Evolutionary conservation across 495 filamentous ascomycete genomes (phyloP).

Genomic region (Neurospora sp.): DNA sequence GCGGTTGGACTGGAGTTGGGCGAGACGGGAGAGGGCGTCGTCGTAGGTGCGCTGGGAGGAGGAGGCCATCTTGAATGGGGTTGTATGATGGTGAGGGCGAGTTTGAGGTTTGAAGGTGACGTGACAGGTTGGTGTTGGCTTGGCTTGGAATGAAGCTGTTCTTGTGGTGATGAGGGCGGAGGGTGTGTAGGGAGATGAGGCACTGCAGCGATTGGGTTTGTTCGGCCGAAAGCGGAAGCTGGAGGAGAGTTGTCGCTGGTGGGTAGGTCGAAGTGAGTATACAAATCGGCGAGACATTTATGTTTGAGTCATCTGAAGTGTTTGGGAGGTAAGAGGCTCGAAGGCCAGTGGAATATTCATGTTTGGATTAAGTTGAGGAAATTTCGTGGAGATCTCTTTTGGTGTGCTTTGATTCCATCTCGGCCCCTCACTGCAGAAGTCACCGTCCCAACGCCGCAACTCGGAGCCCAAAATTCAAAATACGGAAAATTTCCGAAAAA

Average conservation of each 20-base stretch:
- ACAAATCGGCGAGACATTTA: not conserved
- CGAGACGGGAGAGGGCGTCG: slow-evolving; percentile 41
- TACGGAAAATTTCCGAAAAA: not conserved
- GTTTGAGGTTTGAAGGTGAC: not conserved
- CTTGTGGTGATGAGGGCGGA: not conserved
- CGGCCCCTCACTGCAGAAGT: not conserved
- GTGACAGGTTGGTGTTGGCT: not conserved
- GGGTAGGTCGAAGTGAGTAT: not conserved
- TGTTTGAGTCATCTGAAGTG: not conserved
- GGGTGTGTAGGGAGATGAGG: not conserved
- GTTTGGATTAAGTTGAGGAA: not conserved
- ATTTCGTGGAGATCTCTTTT: not conserved
- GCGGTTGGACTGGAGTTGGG: slow-evolving; percentile 68
- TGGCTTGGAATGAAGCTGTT: not conserved
- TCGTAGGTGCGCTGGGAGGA: slow-evolving; percentile 17
- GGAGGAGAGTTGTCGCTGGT: not conserved
- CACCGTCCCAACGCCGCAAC: not conserved
- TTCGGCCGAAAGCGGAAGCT: not conserved
- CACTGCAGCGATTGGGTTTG: not conserved
- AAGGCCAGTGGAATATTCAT: not conserved
- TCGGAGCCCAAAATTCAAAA: not conserved
- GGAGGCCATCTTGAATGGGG: slow-evolving; percentile 5
- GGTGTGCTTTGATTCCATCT: not conserved
- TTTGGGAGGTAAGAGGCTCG: not conserved
- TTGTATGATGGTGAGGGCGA: not conserved